phyloP scores from a whole-genome alignment of 768 basidiomycete species.

The Lentinula edodes region DNA sequence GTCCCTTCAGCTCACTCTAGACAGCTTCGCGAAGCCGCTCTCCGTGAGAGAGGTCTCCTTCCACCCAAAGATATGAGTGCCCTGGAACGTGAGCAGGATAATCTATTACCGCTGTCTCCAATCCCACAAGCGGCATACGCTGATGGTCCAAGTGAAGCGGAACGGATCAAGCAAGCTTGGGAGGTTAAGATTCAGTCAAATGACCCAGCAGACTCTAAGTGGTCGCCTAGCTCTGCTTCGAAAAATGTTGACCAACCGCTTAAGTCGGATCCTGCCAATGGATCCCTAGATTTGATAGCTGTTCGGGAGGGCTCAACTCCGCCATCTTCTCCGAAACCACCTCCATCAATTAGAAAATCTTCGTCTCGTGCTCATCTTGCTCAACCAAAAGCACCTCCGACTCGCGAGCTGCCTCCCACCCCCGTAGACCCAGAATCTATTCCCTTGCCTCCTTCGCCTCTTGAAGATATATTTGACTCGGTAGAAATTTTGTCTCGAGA shows the following conservation, averaged over 20 bases:
- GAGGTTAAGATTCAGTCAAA: conserved; percentile 30
- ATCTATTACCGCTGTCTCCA: conserved; percentile 26
- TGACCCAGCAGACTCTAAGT: conserved; percentile 5
- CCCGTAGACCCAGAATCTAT: not conserved
- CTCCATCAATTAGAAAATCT: not conserved
- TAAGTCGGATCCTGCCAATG: conserved; percentile 10
- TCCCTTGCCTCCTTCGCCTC: not conserved
- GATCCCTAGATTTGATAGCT: not conserved
- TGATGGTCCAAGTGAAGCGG: conserved; percentile 37
- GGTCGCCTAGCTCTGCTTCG: conserved; percentile 8
- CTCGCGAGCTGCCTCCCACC: not conserved
- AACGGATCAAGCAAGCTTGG: conserved; percentile 51
- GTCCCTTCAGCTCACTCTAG: conserved; percentile 18
- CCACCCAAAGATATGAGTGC: conserved; percentile 44
- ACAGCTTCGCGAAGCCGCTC: conserved; percentile 47
- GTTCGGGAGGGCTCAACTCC: not conserved
- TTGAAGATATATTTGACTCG: not conserved
- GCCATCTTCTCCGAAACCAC: not conserved
- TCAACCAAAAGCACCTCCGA: not conserved
- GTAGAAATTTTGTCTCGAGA: not conserved
- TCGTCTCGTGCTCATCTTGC: not conserved
- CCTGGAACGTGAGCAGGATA: conserved; percentile 32
- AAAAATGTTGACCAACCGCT: not conserved
- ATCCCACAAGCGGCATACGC: conserved; percentile 6
- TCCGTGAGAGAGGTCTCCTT: conserved; percentile 54